Conservation (phyloP, 2,329 filamentous ascomycete genomes). For the Trichoderma harzianum region DNA sequence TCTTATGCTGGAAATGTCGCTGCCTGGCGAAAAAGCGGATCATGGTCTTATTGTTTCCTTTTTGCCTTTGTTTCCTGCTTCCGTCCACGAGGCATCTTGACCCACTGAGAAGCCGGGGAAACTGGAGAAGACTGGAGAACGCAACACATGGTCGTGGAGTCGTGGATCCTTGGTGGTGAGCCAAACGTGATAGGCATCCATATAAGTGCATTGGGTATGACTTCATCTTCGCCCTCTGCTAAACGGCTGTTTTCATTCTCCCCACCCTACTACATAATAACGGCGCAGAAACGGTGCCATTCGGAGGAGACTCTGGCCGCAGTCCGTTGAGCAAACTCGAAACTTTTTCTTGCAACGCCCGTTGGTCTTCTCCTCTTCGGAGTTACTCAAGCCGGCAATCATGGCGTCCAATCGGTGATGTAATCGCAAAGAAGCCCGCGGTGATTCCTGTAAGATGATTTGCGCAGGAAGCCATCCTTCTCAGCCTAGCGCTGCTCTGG, state of each 20-base stretch:
- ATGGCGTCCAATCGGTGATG: conserved; percentile 14
- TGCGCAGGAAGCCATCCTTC: not conserved
- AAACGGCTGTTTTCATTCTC: not conserved
- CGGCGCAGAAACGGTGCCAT: not conserved
- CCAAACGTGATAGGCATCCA: not conserved
- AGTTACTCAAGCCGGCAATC: not conserved
- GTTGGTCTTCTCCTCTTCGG: not conserved
- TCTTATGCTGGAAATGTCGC: not conserved
- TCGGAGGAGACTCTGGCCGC: not conserved
- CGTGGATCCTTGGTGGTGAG: not conserved
- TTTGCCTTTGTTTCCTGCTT: not conserved
- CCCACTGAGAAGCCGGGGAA: not conserved
- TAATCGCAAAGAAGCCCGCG: not conserved
- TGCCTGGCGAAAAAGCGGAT: conserved; percentile 15
- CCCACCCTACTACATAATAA: not conserved
- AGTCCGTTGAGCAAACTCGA: not conserved
- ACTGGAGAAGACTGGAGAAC: conserved; percentile 1
- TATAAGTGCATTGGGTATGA: not conserved
- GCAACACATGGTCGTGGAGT: not conserved
- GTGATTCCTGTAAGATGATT: not conserved
- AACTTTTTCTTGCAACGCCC: not conserved
- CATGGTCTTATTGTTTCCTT: not conserved
- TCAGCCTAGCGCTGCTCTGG: not conserved
- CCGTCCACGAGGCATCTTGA: conserved; percentile 8
- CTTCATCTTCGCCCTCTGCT: conserved; percentile 1